Base-by-base conservation (phyloP, 208 protist genomes). In the Porcisia hertigi region DNA sequence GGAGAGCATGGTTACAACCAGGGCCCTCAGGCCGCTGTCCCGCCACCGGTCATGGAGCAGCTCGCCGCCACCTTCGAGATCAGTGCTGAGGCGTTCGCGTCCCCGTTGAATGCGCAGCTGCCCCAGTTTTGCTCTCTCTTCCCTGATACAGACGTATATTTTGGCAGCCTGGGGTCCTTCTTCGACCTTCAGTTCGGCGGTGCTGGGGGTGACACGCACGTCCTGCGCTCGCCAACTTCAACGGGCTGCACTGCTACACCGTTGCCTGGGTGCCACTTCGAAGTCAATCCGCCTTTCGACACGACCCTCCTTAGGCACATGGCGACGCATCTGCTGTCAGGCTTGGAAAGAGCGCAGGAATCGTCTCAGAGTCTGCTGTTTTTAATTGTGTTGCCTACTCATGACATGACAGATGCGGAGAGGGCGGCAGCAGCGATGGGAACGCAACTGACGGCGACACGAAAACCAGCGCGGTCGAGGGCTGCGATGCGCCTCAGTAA, bases 281-380 rank as follows among this genome's bases (percentile, higher is more conserved):
- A 98, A 82, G 88, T 92, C 30, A 92, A 93, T 76, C 95, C 95
- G 36, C 95, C 95, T 6, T 98, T 93, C 76, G 90, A 93, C 63
- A 81, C 89, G 0, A 77, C 92, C 45, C 81, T 96, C 49, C 80
- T 98, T 66, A 69, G 83, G 16, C 77, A 84, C 30, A 88, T 93
- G 79, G 76, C 80, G 67, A 71, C 71, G 49, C 75, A 79, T 45
- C 75, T 93, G 14, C 49, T 91, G 9, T 14, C 57, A 1, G 72
- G 76, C 45, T 71, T 94, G 25, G 20, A 18, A 14, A n/a, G 43
- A 25, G 66, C 67, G 30, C 53, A 65, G 71, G 45, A 64, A 18
- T 71, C 77, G 12, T 1, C 55, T 53, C 63, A 74, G 65, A 83
- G 79, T 49, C 55, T 94, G 34, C 76, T 94, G 11, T 94, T 94